These are phyloP conservation scores for Hyphodiscus sp. DNA, from an alignment of 2,329 filamentous ascomycete genomes.

Conservation along the genomic window DNA sequence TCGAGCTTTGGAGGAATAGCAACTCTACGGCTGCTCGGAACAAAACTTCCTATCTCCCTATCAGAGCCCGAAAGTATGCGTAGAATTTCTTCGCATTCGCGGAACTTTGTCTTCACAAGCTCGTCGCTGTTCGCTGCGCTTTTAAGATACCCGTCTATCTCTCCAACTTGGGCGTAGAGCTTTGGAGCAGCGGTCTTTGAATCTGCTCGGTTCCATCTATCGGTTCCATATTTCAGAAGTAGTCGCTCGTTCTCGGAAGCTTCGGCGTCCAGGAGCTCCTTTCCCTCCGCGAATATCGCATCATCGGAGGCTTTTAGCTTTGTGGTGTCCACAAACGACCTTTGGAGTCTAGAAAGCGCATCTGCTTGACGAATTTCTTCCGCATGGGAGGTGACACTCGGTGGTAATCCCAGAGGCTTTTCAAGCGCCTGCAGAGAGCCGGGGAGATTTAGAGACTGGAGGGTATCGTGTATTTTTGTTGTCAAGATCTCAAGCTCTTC, in stretches of 20 bases:
- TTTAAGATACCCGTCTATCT: slow-evolving; percentile 83
- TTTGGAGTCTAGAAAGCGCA: slow-evolving; percentile 68
- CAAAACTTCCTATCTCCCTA: slow-evolving; percentile 76
- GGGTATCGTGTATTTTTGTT: slow-evolving; percentile 67
- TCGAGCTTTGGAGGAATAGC: slow-evolving; percentile 77
- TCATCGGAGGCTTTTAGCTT: slow-evolving; percentile 79
- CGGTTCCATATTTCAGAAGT: slow-evolving; percentile 75
- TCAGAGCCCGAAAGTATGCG: slow-evolving; percentile 73
- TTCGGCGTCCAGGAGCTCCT: slow-evolving; percentile 70
- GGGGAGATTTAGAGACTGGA: slow-evolving; percentile 80
- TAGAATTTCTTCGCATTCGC: slow-evolving; percentile 67
- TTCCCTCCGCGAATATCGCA: slow-evolving; percentile 75
- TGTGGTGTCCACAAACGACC: slow-evolving; percentile 80
- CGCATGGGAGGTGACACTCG: slow-evolving; percentile 78
- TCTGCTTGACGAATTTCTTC: slow-evolving; percentile 92
- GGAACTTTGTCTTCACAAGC: slow-evolving; percentile 64
- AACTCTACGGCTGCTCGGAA: slow-evolving; percentile 76
- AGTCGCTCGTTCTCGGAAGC: slow-evolving; percentile 75
- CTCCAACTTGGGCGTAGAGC: slow-evolving; percentile 36
- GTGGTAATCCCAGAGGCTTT: slow-evolving; percentile 85
- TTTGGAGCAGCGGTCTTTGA: slow-evolving; percentile 59
- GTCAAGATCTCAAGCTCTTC: slow-evolving; percentile 78
- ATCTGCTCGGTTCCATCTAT: slow-evolving; percentile 69
- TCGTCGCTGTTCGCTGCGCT: slow-evolving; percentile 61
- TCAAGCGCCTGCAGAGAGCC: slow-evolving; percentile 91